Evolutionary conservation across 306 rosid genomes (phyloP), one percentile per base, ranked within the genome.

Genomic region (Datisca glomerata): DNA sequence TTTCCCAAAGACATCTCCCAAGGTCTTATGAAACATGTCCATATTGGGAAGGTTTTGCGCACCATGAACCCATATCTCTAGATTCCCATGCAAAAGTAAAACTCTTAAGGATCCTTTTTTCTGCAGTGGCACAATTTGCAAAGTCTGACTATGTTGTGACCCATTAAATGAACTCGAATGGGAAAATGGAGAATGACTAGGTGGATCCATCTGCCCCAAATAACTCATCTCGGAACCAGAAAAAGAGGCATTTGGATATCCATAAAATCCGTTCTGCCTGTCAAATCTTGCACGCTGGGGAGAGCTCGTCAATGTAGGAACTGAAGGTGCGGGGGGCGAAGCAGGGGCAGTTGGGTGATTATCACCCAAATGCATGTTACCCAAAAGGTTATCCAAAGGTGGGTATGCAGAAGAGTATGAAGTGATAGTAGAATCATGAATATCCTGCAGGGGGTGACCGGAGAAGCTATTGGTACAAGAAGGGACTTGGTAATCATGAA

Each of bases 21-120:
- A 61, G 21, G 95, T 84, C 49, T 71, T 89, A 61, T 89, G 98
- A 63, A 89, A 89, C 95, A 80, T 80, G 68, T 89, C 98, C 95
- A 84, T 72, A 59, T 89, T 89, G 4, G 98, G 98, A 65, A 89
- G 93, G 59, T 80, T 61, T 19, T 32, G 64, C 12, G 98, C 98
- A 25, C 55, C 67, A 49, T 68, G 60, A 39, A 89, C 60, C 71
- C 81, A 78, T 42, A 89, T 89, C 64, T 89, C 98, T 22, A 89
- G 71, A 72, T 68, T 72, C 45, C 98, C 98, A 69, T 84, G 98
- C 18, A 89, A 55, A 16, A 89, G 95, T 61, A 84, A 53, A 38
- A 66, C 73, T 52, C 56, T 84, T 50, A 84, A 75, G 17, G 98
- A 89, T 24, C 67, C 80, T 75, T 70, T 75, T 52, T 20, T 10